A percentile compares a stretch with the other conserved stretches of the same genome.
Conservation (phyloP, 1,284 basidiomycete species). For the Moniliophthora roreri region DNA sequence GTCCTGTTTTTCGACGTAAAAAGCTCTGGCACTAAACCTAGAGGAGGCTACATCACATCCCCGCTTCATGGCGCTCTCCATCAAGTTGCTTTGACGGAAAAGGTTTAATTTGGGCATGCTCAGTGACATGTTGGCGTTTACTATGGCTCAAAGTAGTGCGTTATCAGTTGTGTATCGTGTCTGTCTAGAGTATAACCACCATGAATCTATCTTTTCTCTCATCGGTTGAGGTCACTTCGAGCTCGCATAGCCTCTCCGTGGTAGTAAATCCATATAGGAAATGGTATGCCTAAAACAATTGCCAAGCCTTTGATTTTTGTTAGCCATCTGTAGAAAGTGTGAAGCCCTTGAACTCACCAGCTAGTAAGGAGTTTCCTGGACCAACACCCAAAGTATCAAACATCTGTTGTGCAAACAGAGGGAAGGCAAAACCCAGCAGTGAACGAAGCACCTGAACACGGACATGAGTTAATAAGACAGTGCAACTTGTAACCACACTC, state of each 20-base stretch:
- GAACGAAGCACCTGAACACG: slow-evolving; percentile 60
- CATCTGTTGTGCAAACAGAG: slow-evolving; percentile 71
- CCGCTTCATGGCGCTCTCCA: too few species aligned
- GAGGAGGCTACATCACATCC: too few species aligned
- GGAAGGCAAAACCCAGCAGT: slow-evolving; percentile 70
- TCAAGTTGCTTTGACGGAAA: too few species aligned
- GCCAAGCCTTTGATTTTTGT: slow-evolving; percentile 8
- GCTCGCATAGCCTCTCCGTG: slow-evolving; percentile 29
- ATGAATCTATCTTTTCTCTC: too few species aligned
- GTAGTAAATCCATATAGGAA: slow-evolving; percentile 48
- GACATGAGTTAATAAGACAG: background rate
- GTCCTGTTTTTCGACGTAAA: too few species aligned
- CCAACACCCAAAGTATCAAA: slow-evolving; percentile 61
- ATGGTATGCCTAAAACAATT: slow-evolving; percentile 37
- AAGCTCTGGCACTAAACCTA: too few species aligned
- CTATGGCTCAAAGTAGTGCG: too few species aligned
- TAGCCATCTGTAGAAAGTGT: background rate
- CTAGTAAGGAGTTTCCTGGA: slow-evolving; percentile 52
- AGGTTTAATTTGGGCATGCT: too few species aligned
- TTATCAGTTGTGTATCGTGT: too few species aligned
- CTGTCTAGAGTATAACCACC: too few species aligned
- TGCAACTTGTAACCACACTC: background rate
- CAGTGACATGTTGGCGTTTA: too few species aligned
- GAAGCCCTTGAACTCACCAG: slow-evolving; percentile 25
- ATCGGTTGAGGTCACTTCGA: slow-evolving; percentile 8